These are phyloP conservation scores for Fonsecaea multimorphosa DNA, from an alignment of 2,329 filamentous ascomycete genomes.

Conservation along the genomic window DNA sequence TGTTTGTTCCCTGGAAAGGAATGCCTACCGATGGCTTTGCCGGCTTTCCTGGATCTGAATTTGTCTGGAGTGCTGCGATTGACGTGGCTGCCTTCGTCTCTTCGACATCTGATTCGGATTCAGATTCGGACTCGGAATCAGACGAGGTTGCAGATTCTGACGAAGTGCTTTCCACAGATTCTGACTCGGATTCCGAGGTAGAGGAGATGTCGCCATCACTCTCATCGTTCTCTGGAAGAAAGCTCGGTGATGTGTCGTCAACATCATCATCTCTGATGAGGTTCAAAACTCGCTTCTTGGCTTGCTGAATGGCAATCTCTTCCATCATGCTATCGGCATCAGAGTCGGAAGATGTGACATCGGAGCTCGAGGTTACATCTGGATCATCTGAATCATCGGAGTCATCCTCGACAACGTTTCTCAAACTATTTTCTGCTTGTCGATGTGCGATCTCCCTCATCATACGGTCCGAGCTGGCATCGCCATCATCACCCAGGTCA, in stretches of 20 bases:
- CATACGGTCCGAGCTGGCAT: slow-evolving; percentile 48
- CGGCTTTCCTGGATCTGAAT: slow-evolving; percentile 26
- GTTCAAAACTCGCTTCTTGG: slow-evolving; percentile 46
- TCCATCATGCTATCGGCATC: slow-evolving; percentile 51
- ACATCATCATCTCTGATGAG: slow-evolving; percentile 25
- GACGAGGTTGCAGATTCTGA: slow-evolving; percentile 38
- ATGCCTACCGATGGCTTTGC: slow-evolving; percentile 37
- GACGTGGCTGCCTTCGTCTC: not conserved
- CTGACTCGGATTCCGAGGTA: slow-evolving; percentile 42
- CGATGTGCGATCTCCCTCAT: slow-evolving; percentile 55
- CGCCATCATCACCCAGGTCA: slow-evolving; percentile 32
- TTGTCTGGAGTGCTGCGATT: slow-evolving; percentile 14
- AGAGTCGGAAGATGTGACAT: slow-evolving; percentile 31
- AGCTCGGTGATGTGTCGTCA: slow-evolving; percentile 30
- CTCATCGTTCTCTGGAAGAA: slow-evolving; percentile 34
- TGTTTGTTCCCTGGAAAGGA: slow-evolving; percentile 57
- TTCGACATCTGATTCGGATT: slow-evolving; percentile 48
- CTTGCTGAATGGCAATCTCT: slow-evolving; percentile 53
- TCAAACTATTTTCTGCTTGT: slow-evolving; percentile 47
- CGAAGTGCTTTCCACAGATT: slow-evolving; percentile 26
- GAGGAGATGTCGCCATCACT: slow-evolving; percentile 37
- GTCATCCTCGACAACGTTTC: slow-evolving; percentile 38
- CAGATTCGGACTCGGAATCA: slow-evolving; percentile 43
- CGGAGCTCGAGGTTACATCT: slow-evolving; percentile 28
- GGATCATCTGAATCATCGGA: slow-evolving; percentile 34